These are phyloP conservation scores for Lentinula sp. DNA, from an alignment of 768 basidiomycete genomes.

Conservation along the genomic window DNA sequence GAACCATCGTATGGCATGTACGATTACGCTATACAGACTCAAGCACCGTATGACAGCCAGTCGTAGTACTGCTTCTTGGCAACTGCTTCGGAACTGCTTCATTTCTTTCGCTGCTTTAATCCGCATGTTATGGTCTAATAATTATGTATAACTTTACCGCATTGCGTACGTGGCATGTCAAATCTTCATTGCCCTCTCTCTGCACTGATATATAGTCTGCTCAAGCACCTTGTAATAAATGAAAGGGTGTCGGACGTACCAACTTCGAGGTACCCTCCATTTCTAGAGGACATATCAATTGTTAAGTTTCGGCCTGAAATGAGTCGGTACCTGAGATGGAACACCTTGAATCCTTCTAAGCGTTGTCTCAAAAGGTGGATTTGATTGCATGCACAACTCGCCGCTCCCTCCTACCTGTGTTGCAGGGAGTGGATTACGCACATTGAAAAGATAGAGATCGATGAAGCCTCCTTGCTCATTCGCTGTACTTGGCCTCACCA, in stretches of 20 bases:
- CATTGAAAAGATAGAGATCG: background rate
- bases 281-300: background rate
- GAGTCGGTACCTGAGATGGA: background rate
- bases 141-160: background rate
- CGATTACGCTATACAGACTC: slow-evolving; percentile 1
- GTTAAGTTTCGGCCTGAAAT: background rate
- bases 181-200: background rate
- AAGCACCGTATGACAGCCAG: slow-evolving; percentile 5
- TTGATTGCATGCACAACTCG: too few species aligned
- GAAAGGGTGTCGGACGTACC: background rate
- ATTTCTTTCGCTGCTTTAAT: background rate
- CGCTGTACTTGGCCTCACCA: too few species aligned
- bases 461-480: too few species aligned
- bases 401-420: background rate
- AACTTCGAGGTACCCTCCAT: too few species aligned
- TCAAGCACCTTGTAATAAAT: background rate
- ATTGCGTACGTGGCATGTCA: background rate
- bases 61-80: background rate
- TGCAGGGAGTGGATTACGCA: background rate
- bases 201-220: background rate
- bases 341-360: background rate
- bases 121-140: background rate
- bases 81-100: background rate
- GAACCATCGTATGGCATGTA: background rate
- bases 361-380: background rate